A percentile compares a stretch with the other conserved stretches of the same genome.
These are phyloP conservation scores for Pichia californica DNA, from an alignment of 805 yeast species.

Conservation along the genomic window DNA sequence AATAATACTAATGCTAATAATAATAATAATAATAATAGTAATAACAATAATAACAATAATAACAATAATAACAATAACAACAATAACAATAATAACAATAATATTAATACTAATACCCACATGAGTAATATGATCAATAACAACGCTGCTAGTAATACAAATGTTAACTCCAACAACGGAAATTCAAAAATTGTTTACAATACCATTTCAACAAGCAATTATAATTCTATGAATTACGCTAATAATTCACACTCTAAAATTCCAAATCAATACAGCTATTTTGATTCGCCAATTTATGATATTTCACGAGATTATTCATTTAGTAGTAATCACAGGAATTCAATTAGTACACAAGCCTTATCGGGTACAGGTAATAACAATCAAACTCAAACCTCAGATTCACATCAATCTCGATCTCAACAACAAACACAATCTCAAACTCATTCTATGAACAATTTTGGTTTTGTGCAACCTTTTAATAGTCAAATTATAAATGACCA, in stretches of 20 bases:
- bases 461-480: slow-evolving; percentile 22
- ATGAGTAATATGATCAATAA: too few species aligned
- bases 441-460: not conserved
- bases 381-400: not conserved
- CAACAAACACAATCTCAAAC: slow-evolving; percentile 10
- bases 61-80: not conserved
- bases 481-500: slow-evolving; percentile 19
- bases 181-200: too few species aligned
- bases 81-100: not conserved
- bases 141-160: too few species aligned
- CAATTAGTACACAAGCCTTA: too few species aligned
- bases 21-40: not conserved
- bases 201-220: too few species aligned
- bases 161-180: too few species aligned
- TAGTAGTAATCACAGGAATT: slow-evolving; percentile 9
- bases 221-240: too few species aligned
- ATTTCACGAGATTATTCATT: slow-evolving; percentile 16
- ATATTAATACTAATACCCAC: too few species aligned
- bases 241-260: not conserved
- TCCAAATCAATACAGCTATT: not conserved
- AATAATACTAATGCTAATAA: not conserved
- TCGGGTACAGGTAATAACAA: slow-evolving; percentile 11
- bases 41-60: not conserved
- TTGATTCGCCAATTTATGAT: not conserved
- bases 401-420: not conserved